Evolutionary conservation across 2,329 filamentous ascomycete genomes (phyloP), one percentile per base, ranked within the genome.

Genomic region (Metarhizium brunneum): DNA sequence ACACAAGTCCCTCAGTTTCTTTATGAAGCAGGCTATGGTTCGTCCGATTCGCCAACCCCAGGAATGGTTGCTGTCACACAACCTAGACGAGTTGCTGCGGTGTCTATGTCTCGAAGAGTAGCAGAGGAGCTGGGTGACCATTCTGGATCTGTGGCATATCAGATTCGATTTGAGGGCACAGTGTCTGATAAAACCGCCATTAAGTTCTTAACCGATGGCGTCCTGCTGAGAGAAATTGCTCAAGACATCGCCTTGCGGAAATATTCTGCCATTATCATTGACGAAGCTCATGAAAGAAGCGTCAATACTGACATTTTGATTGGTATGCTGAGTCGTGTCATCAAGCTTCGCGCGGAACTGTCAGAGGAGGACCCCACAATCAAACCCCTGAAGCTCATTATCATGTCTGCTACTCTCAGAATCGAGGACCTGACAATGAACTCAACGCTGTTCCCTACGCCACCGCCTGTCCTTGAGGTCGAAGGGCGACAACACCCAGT

Each of bases 141-240:
- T 63, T 85, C 84, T n/a, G 77, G 86, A 30, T 81, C 82, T 50
- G 92, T 99, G 6, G 90, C 89, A 4, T 95, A 97, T 68, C 94
- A 92, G 68, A 96, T 99, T 63, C 87, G 95, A 29, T 99, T 97
- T 61, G 94, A 99, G 66, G 90, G 87, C 52, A 92, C 86, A 0
- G 85, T 88, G 2, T 83, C 85, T 51, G 77, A 84, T 32, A 86
- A 90, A 53, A 99, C 94, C 0, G 88, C 90, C 6, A 83, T 99
- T 69, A 99, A 99, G 69, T 99, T 97, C 73, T 96, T 99, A 92
- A 99, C 94, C 0, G 94, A 99, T 70, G 94, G 94, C 79, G 91
- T 99, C 32, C 76, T 99, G 57, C 80, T 99, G 10, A 86, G 94
- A 56, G 94, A 99, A 70, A 87, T 96, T 54, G 86, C 89, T 0